phyloP scores from a whole-genome alignment of 2,329 filamentous ascomycete species.

The Davidsoniella australis region DNA sequence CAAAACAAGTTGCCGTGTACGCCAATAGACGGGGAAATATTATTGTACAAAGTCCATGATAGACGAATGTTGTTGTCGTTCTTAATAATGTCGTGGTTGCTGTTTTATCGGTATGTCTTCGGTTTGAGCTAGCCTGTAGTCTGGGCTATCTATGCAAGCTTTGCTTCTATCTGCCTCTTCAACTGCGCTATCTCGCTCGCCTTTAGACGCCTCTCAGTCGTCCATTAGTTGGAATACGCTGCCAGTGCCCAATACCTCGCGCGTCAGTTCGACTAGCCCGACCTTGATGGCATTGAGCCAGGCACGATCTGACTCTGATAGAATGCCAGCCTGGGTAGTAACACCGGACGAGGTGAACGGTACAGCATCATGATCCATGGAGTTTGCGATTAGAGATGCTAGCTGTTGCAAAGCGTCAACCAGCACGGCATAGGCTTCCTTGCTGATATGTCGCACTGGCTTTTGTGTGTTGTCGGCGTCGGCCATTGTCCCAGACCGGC shows the following conservation, averaged over 20 bases:
- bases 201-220: slow-evolving; percentile 1
- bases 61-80: too few species aligned
- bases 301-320: slow-evolving; percentile 3
- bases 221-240: slow-evolving; percentile 9
- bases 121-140: too few species aligned
- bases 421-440: slow-evolving; percentile 12
- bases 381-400: slow-evolving; percentile 1
- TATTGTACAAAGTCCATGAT: too few species aligned
- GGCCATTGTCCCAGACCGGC: background rate
- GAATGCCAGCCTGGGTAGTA: background rate
- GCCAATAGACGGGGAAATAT: too few species aligned
- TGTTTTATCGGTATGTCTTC: too few species aligned
- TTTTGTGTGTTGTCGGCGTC: background rate
- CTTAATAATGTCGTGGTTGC: too few species aligned
- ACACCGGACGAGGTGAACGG: background rate
- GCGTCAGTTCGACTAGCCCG: slow-evolving; percentile 3
- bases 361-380: background rate
- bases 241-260: slow-evolving; percentile 4
- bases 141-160: too few species aligned
- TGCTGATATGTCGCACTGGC: background rate
- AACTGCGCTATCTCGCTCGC: background rate
- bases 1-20: background rate
- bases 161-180: background rate
- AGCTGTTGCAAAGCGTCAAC: slow-evolving; percentile 21
- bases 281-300: slow-evolving; percentile 1